Conservation (phyloP, 768 basidiomycete genomes). For the Basidioascus undulatus region DNA sequence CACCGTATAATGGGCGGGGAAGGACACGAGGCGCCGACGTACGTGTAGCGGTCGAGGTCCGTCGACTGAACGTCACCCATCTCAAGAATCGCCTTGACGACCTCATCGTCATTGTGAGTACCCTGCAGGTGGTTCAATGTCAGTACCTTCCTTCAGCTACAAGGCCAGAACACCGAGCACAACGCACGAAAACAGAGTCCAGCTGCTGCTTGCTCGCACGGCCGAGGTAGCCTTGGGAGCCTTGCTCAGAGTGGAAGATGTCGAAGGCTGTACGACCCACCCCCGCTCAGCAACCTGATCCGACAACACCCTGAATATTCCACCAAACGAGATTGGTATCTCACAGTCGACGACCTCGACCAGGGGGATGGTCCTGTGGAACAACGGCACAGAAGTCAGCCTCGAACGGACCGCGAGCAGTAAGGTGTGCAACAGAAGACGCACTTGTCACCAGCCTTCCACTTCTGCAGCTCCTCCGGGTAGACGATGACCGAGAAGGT, state of each 20-base stretch:
- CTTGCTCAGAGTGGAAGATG: conserved; percentile 46
- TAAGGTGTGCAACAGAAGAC: conserved; percentile 7
- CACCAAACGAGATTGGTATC: no score
- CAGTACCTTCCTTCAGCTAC: no score
- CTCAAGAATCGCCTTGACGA: no score
- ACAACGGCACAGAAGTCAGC: no score
- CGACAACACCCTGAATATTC: not conserved
- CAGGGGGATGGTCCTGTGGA: conserved; percentile 36
- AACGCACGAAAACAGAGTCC: conserved; percentile 46
- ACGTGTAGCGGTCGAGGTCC: no score
- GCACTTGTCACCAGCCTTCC: conserved; percentile 7
- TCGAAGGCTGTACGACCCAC: conserved; percentile 32
- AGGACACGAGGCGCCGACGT: no score
- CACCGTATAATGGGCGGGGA: no score
- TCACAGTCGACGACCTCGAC: conserved; percentile 59
- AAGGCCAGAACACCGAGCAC: no score
- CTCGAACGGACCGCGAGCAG: conserved; percentile 17
- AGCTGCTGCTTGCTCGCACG: conserved; percentile 62
- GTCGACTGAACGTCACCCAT: no score
- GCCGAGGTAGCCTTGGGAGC: conserved; percentile 49
- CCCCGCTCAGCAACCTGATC: not conserved
- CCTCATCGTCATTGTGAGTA: no score
- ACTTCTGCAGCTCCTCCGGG: conserved; percentile 21
- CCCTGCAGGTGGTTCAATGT: no score
- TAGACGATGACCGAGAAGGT: conserved; percentile 51